phyloP scores from a whole-genome alignment of 2,329 filamentous ascomycete species.

The Apiospora pterosperma region DNA sequence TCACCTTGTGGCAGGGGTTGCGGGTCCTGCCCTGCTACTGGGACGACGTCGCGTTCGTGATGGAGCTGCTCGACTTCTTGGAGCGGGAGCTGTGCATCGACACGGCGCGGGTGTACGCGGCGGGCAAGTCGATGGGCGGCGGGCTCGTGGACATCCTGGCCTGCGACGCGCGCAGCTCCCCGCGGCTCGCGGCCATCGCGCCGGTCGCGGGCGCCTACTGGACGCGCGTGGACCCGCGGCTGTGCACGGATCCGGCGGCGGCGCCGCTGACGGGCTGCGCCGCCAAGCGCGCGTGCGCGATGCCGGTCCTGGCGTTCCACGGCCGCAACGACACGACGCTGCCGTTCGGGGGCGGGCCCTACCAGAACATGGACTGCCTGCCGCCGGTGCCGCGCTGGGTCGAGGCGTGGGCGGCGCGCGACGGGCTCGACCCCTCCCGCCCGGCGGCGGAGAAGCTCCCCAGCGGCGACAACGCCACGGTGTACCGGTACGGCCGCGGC shows the following conservation, averaged over 20 bases:
- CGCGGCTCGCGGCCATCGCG: slow-evolving; percentile 11
- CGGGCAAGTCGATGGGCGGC: slow-evolving; percentile 13
- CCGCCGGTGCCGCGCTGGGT: slow-evolving; percentile 37
- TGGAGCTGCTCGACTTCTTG: slow-evolving; percentile 14
- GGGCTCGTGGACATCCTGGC: slow-evolving; percentile 10
- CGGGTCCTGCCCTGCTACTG: slow-evolving; percentile 3
- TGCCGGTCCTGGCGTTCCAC: slow-evolving; percentile 41
- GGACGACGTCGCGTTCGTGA: slow-evolving; percentile 12
- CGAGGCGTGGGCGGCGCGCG: slow-evolving; percentile 27
- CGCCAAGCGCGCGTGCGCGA: not conserved
- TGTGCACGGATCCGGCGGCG: not conserved
- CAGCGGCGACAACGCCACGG: not conserved
- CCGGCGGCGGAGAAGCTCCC: not conserved
- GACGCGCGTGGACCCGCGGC: slow-evolving; percentile 14
- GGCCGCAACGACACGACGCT: slow-evolving; percentile 41
- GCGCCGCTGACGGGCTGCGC: not conserved
- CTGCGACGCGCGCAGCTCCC: slow-evolving; percentile 7
- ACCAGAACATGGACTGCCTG: slow-evolving; percentile 31
- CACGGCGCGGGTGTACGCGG: slow-evolving; percentile 12
- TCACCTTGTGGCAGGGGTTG: slow-evolving; percentile 10
- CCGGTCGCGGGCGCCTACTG: slow-evolving; percentile 12
- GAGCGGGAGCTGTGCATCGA: slow-evolving; percentile 12
- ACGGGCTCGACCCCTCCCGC: not conserved
- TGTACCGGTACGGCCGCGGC: not conserved
- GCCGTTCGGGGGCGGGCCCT: slow-evolving; percentile 35